Evolutionary conservation across 164 flowering plant species (phyloP).

Genomic region (Echeveria elegans): DNA sequence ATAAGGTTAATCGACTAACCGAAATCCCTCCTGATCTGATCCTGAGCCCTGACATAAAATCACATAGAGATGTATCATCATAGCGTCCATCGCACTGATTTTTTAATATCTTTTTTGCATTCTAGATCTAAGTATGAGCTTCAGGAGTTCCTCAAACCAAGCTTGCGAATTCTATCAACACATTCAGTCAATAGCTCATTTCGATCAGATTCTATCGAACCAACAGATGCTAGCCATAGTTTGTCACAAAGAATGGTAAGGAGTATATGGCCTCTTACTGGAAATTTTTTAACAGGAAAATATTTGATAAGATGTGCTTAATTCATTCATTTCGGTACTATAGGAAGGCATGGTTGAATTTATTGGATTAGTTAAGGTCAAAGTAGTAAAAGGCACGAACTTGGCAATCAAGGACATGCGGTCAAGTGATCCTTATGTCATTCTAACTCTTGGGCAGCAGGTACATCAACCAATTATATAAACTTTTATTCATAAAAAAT

Average conservation of each 20-base stretch:
- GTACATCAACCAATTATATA: conserved; percentile 20
- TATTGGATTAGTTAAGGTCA: conserved; percentile 81
- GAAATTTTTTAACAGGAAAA: background rate
- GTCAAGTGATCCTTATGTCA: conserved; percentile 90
- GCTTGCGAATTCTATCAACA: conserved; percentile 64
- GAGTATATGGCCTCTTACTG: background rate
- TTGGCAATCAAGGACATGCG: conserved; percentile 84
- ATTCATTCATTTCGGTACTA: background rate
- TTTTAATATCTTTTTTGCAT: background rate
- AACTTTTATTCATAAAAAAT: background rate
- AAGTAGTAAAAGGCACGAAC: conserved; percentile 73
- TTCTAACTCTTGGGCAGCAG: conserved; percentile 75
- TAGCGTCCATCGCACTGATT: background rate
- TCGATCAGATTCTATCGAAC: conserved; percentile 41
- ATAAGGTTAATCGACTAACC: no score
- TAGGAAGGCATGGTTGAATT: conserved; percentile 91
- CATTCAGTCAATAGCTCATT: conserved; percentile 36
- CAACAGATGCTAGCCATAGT: conserved; percentile 41
- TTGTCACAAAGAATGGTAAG: conserved; percentile 42
- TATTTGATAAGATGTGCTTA: background rate
- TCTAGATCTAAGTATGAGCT: conserved; percentile 81
- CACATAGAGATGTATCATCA: background rate
- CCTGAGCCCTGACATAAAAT: background rate
- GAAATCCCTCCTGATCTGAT: no score
- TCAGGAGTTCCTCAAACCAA: conserved; percentile 89